A percentile compares a stretch with the other conserved stretches of the same genome.
These are phyloP conservation scores for Sedum album DNA, from an alignment of 164 flowering plant genomes.

Conservation along the genomic window DNA sequence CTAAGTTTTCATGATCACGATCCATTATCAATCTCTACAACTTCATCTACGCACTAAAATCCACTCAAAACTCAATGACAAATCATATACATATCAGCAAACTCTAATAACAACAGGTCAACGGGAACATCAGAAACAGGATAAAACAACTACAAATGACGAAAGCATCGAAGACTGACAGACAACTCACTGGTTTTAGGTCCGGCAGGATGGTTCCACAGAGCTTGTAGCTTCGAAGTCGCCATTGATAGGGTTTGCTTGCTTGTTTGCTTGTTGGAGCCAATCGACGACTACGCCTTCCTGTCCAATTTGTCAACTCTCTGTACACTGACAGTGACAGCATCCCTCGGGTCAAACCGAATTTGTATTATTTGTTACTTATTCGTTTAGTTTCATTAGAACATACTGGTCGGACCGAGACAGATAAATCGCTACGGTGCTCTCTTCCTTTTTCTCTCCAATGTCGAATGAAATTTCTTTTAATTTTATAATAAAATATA, in stretches of 20 bases:
- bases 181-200: constrained; percentile 51
- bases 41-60: background rate
- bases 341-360: no score
- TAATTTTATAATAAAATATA: no score
- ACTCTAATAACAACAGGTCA: background rate
- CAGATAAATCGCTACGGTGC: no score
- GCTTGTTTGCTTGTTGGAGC: background rate
- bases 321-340: background rate
- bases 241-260: constrained; percentile 40
- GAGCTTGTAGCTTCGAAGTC: constrained; percentile 45
- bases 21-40: background rate
- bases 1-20: background rate
- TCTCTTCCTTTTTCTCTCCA: no score
- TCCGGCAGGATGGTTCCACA: constrained; percentile 68
- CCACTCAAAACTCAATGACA: background rate
- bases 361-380: no score
- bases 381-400: no score
- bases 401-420: no score
- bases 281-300: background rate
- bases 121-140: background rate
- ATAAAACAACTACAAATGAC: background rate
- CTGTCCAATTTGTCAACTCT: background rate
- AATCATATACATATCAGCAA: background rate
- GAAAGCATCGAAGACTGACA: background rate
- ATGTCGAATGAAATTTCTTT: no score